These are phyloP conservation scores for Cryomyces antarcticus DNA, from an alignment of 495 filamentous ascomycete species.

Conservation along the genomic window DNA sequence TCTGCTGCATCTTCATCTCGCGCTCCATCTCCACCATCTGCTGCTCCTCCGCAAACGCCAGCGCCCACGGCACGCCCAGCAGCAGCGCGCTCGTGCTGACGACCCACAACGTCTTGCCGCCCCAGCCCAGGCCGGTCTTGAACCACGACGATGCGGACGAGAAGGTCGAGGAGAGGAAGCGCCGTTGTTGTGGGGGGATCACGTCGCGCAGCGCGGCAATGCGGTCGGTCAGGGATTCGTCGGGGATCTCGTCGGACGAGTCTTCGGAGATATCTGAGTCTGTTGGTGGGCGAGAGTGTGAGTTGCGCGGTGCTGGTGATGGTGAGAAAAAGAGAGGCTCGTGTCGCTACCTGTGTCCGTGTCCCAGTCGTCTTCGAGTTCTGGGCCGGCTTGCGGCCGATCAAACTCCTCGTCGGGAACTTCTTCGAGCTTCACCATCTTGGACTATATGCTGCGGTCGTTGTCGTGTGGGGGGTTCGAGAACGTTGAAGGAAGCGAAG, in stretches of 20 bases:
- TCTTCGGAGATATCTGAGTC: conserved; percentile 29
- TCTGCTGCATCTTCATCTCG: conserved; percentile 81
- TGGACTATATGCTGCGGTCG: too few species aligned
- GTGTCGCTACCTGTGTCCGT: conserved; percentile 59
- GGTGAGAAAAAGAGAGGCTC: not conserved
- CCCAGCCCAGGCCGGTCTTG: conserved; percentile 39
- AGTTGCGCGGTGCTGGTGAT: conserved; percentile 3
- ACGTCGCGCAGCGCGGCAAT: conserved; percentile 78
- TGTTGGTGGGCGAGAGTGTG: conserved; percentile 1
- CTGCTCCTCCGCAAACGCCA: conserved; percentile 89
- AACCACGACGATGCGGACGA: conserved; percentile 34
- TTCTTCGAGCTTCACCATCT: conserved; percentile 89
- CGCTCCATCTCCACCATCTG: conserved; percentile 89
- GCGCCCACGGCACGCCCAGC: conserved; percentile 76
- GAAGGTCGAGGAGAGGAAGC: conserved; percentile 39
- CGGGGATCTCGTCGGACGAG: conserved; percentile 28
- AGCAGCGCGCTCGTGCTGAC: conserved; percentile 72
- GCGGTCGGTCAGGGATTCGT: conserved; percentile 57
- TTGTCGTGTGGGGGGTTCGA: too few species aligned
- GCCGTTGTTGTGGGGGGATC: conserved; percentile 64
- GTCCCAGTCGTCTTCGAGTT: conserved; percentile 65
- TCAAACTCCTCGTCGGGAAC: conserved; percentile 90
- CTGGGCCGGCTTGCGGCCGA: conserved; percentile 46
- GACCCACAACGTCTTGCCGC: conserved; percentile 73
- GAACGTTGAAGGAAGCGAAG: too few species aligned